Conservation (phyloP, 805 yeast genomes). For the Candida jianshihensis region DNA sequence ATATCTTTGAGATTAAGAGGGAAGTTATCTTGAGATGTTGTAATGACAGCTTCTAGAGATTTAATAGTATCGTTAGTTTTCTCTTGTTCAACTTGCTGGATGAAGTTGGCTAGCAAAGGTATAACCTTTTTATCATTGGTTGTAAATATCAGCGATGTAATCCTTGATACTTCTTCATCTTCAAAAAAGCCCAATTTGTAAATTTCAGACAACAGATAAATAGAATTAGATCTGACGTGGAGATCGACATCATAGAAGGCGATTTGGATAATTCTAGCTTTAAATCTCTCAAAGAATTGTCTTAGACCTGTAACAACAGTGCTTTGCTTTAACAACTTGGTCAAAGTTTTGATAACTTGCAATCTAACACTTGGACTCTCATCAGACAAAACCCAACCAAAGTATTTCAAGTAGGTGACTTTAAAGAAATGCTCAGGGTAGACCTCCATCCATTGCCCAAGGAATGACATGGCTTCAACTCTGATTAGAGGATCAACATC, state of each 20-base stretch:
- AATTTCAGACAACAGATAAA: conserved; percentile 48
- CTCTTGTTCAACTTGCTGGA: conserved; percentile 37
- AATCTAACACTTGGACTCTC: conserved; percentile 49
- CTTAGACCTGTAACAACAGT: conserved; percentile 55
- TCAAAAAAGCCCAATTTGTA: conserved; percentile 57
- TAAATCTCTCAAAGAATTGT: conserved; percentile 73
- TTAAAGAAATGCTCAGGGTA: conserved; percentile 69
- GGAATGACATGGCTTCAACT: conserved; percentile 53
- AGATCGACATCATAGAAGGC: conserved; percentile 48
- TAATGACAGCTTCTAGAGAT: conserved; percentile 26
- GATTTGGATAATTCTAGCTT: conserved; percentile 58
- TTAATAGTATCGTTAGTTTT: conserved; percentile 31
- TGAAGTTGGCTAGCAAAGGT: conserved; percentile 49
- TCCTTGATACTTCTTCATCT: conserved; percentile 42
- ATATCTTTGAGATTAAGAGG: conserved; percentile 23
- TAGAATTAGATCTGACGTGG: conserved; percentile 45
- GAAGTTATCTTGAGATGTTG: conserved; percentile 14
- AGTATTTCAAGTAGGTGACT: conserved; percentile 62
- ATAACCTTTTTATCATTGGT: conserved; percentile 23
- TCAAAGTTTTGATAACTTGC: conserved; percentile 54
- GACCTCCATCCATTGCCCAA: conserved; percentile 67
- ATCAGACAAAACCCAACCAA: conserved; percentile 86
- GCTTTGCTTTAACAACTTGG: conserved; percentile 39
- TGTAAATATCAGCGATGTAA: conserved; percentile 37
- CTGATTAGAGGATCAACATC: conserved; percentile 73